Base-by-base conservation (phyloP, 805 yeast genomes). In the Barnettozyma wickerhamii region DNA sequence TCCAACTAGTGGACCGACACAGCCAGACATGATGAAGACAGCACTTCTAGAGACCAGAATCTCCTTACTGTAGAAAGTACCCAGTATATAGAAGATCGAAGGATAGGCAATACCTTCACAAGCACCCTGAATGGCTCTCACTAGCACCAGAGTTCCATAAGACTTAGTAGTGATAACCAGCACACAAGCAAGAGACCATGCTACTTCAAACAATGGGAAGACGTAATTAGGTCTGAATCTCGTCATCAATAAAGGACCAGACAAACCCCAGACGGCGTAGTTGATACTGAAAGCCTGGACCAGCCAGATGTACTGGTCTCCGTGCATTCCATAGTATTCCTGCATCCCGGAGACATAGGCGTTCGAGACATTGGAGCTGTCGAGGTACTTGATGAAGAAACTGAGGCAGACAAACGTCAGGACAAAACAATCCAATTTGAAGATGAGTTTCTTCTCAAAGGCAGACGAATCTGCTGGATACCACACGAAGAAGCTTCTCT, bases 1-100 rank as follows among this genome's bases (percentile, higher is more conserved):
- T 4, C 79, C 67, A 12, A 80, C 73, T 34, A 34, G 35, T 7
- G 37, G 36, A 15, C 44, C 41, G 4, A 30, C 40, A 28, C 34
- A 28, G 23, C 46, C 46, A 34, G 40, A 36, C n/a, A 37, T 35
- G 14, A 34, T 40, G 24, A 32, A 78, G 39, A 79, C 63, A 34
- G 79, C 79, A n/a, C 80, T 81, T 56, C 86, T 68, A 50, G 83
- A 66, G 30, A 75, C 66, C 42, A 78, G 64, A 59, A 81, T 84
- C 39, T 65, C 64, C 38, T 77, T 50, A 64, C 65, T 40, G 56
- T 75, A 76, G 75, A 76, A 79, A 20, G 74, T 65, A 13, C 84
- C 84, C 47, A 71, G 65, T 32, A 75, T 57, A 47, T 73, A 77
- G 50, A 76, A 79, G 47, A 74, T 66, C n/a, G 77, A 77, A n/a